Conservation (phyloP, 2,329 filamentous ascomycete species). For the Fusarium longipes region DNA sequence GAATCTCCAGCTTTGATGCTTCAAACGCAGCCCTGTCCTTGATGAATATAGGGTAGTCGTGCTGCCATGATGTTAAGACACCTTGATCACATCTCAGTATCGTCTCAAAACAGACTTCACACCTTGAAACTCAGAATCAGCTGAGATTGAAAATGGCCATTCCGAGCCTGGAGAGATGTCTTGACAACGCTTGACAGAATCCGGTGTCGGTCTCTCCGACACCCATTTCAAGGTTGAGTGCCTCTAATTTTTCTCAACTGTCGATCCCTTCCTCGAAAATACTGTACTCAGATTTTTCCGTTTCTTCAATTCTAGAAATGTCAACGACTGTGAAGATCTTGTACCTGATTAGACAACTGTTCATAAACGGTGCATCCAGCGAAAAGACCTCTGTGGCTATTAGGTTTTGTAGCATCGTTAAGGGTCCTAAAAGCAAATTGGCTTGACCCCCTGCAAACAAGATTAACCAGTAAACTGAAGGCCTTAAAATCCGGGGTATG, state of each 20-base stretch:
- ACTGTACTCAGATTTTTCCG: constrained; percentile 6
- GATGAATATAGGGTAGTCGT: not conserved
- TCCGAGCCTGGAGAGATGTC: not conserved
- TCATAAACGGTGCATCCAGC: not conserved
- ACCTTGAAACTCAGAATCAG: not conserved
- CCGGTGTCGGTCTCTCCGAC: constrained; percentile 25
- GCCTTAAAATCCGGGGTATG: constrained; percentile 30
- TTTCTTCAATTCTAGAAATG: not conserved
- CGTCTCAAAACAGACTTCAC: not conserved
- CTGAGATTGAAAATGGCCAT: not conserved
- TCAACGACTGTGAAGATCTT: not conserved
- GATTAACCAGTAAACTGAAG: constrained; percentile 14
- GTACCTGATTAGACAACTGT: not conserved
- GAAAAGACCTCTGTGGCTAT: not conserved
- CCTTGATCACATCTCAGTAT: not conserved
- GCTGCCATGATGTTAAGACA: not conserved
- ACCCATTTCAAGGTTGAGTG: not conserved
- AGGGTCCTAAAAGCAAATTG: not conserved
- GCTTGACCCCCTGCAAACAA: constrained; percentile 18
- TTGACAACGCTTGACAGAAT: not conserved
- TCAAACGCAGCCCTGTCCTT: too few species aligned
- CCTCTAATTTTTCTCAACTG: not conserved
- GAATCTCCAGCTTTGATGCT: not conserved
- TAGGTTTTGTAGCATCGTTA: not conserved
- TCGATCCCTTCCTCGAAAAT: constrained; percentile 6